Evolutionary conservation across 1,139 yeast genomes (phyloP), one percentile per base, ranked within the genome.

Genomic region (Yamadazyma mexicana): DNA sequence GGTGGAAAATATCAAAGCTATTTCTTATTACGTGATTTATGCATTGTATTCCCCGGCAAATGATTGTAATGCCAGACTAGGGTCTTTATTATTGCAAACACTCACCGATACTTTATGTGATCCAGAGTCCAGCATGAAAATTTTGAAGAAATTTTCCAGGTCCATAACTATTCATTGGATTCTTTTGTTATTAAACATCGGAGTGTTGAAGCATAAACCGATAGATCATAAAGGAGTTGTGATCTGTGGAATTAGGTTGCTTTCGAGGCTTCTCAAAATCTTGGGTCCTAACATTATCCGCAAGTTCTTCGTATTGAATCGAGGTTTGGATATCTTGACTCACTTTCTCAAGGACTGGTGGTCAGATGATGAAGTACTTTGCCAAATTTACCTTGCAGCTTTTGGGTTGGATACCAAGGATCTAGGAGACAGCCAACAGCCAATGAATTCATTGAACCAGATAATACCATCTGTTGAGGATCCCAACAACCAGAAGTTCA

Each of bases 131-230:
- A 59, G 68, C 0, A 58, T 66, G 12, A 70, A 67, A 37, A 55
- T 63, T 7, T 51, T 72, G 38, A 66, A 73, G 50, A 76, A 74
- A 47, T 65, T 83, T 33, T 71, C 81, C 10, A 68, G 79, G 35
- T 69, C 84, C 0, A 69, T 84, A 5, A 77, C 87, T 1, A 70
- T 81, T 3, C 84, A 83, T 54, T 81, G 89, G 84, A 63, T 82
- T 2, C 57, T 85, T n/a, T 59, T 83, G 24, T 57, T 83, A 2
- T 52, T 86, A 28, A 72, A 73, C 32, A 58, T 50, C 34, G 64
- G 66, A 14, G 31, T 45, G 2, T 28, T 40, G 7, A 18, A 26
- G 10, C 15, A 42, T 36, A 26, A 35, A 20, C 31, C 44, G 4
- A 23, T 40, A 24, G 42, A 46, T 30, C 46, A 63, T 2, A 62